Base-by-base conservation (phyloP, 371 early-diverging fungal genomes). In the Circinella umbellata region DNA sequence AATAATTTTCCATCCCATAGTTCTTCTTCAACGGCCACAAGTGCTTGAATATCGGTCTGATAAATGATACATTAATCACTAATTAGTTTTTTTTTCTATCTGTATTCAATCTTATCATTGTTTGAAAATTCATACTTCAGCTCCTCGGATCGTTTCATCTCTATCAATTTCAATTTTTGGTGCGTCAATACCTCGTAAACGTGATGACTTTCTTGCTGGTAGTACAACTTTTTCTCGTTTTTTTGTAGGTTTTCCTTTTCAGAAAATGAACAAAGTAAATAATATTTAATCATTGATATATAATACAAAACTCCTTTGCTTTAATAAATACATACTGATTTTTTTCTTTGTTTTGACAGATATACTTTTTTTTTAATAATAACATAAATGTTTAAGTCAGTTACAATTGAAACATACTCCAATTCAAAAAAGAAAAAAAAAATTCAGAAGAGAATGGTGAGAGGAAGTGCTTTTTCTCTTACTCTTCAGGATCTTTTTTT, bases 151-250 rank as follows among this genome's bases (percentile, higher is more conserved):
- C 14, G 62, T 36, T 13, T 76, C 68, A 27, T 75, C 78, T 34
- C 75, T 72, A 49, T 79, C 79, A 13, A 84, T 74, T 67, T 70
- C 73, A 70, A 69, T 70, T 3, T 65, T 68, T 14, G 83, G 68
- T 27, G 80, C 73, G 11, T 76, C 77, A 57, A 86, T 75, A 15
- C 87, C 86, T 13, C 84, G 79, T 7, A 87, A 73, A 20, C 86
- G 79, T 53, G 78, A 80, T 36, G 86, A 85, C 67, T 79, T 75
- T 37, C 86, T 70, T 34, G 65, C 65, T 34, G 78, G 79, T 55
- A 68, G 37, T 51, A 47, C 64, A 61, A 34, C 57, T 60, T 66
- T 42, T 42, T 42, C 42, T 42, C 42, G 63, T 37, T 63, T 49
- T 14, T 61, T 64, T 37, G 59, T 74, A 65, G 70, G 66, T 37